phyloP scores from a whole-genome alignment of 2,329 filamentous ascomycete species.

The Clarireedia sp. region DNA sequence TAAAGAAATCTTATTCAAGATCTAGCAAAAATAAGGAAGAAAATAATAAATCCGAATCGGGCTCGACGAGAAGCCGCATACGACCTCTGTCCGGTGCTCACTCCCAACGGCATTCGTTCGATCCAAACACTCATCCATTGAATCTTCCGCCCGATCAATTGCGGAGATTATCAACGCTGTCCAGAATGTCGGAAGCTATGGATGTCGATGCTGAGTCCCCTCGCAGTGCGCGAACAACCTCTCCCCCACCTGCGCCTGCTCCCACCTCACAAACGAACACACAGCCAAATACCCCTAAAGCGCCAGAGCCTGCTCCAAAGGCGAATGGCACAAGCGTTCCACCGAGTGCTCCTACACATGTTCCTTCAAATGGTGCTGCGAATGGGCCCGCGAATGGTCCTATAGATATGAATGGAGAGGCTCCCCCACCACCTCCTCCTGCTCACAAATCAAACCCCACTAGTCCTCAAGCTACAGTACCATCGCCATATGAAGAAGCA shows the following conservation, averaged over 20 bases:
- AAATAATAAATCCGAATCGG: slow-evolving; percentile 20
- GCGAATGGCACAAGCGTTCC: slow-evolving; percentile 32
- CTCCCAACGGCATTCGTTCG: slow-evolving; percentile 37
- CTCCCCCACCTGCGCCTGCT: slow-evolving; percentile 42
- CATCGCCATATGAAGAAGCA: slow-evolving; percentile 55
- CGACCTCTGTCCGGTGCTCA: slow-evolving; percentile 22
- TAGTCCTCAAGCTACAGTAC: slow-evolving; percentile 44
- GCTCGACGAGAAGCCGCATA: slow-evolving; percentile 26
- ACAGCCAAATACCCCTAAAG: slow-evolving; percentile 18
- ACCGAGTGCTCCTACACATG: background rate
- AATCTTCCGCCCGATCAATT: slow-evolving; percentile 87
- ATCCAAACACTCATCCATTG: slow-evolving; percentile 73
- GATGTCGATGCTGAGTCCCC: slow-evolving; percentile 63
- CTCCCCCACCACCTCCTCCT: slow-evolving; percentile 55
- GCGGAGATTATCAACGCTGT: slow-evolving; percentile 63
- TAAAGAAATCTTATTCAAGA: slow-evolving; percentile 27
- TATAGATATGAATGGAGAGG: slow-evolving; percentile 21
- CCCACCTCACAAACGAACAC: slow-evolving; percentile 20
- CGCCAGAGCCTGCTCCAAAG: slow-evolving; percentile 33
- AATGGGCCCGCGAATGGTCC: slow-evolving; percentile 27
- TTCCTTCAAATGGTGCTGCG: slow-evolving; percentile 35
- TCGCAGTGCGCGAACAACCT: slow-evolving; percentile 38
- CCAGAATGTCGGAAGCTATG: slow-evolving; percentile 51
- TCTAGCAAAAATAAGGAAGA: slow-evolving; percentile 25
- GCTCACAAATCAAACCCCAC: slow-evolving; percentile 61